phyloP scores from a whole-genome alignment of 1,284 basidiomycete species.

The Blastosporella zonata region DNA sequence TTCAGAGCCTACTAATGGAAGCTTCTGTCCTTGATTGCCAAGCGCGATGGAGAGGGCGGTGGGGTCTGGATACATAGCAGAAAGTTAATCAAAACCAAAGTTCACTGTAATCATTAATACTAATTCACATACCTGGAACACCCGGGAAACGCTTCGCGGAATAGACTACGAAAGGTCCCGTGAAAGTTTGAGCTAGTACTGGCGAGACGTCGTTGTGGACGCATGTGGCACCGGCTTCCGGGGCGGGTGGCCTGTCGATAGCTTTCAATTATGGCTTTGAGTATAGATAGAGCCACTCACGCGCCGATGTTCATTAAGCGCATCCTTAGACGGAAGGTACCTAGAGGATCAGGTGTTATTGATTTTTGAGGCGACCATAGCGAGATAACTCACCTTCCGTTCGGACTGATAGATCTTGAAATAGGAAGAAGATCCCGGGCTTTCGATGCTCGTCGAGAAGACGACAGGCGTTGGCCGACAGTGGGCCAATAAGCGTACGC shows the following conservation, averaged over 20 bases:
- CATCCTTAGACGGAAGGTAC: slow-evolving; percentile 74
- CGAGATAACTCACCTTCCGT: slow-evolving; percentile 52
- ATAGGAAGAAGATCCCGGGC: slow-evolving; percentile 84
- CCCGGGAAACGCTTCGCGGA: slow-evolving; percentile 93
- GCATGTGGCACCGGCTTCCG: slow-evolving; percentile 60
- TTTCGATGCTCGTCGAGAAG: slow-evolving; percentile 80
- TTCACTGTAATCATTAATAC: slow-evolving; percentile 9
- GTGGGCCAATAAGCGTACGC: slow-evolving; percentile 83
- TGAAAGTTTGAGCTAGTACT: slow-evolving; percentile 81
- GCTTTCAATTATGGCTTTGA: not conserved
- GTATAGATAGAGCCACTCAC: slow-evolving; percentile 45
- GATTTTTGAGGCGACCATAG: slow-evolving; percentile 3
- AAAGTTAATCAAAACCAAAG: slow-evolving; percentile 3
- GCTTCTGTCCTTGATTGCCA: slow-evolving; percentile 87
- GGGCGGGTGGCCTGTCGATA: slow-evolving; percentile 58
- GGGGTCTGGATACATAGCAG: slow-evolving; percentile 53
- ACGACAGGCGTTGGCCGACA: slow-evolving; percentile 81
- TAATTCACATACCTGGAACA: slow-evolving; percentile 67
- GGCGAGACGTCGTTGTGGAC: slow-evolving; percentile 66
- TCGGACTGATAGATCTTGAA: slow-evolving; percentile 84
- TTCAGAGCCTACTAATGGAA: slow-evolving; percentile 66
- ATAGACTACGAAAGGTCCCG: slow-evolving; percentile 86
- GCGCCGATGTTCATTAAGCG: slow-evolving; percentile 83
- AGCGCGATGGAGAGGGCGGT: slow-evolving; percentile 89
- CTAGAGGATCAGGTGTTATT: slow-evolving; percentile 29